Percentiles rank a stretch among this genome's conserved stretches.
phyloP scores from a whole-genome alignment of 768 basidiomycete species.

The Hygrocybe coccinea region DNA sequence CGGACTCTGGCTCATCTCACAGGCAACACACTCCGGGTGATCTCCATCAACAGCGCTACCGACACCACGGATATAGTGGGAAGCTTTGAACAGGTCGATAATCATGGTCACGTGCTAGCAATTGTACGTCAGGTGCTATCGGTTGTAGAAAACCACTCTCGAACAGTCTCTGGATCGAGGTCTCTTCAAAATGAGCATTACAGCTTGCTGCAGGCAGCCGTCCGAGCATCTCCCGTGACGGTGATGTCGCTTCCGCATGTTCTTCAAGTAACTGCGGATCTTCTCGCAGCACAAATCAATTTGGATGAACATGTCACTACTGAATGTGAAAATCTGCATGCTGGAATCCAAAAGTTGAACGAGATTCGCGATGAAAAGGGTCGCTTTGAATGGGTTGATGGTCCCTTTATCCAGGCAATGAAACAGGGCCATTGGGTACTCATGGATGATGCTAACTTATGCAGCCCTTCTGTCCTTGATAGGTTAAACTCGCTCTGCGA shows the following conservation, averaged over 20 bases:
- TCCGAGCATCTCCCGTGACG: conserved; percentile 8
- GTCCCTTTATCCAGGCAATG: conserved; percentile 82
- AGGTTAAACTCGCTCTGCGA: conserved; percentile 96
- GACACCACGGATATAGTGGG: conserved; percentile 94
- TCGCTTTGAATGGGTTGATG: conserved; percentile 93
- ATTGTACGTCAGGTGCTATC: conserved; percentile 39
- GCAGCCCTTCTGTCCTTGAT: conserved; percentile 93
- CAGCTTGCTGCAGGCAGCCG: conserved; percentile 18
- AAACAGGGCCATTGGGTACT: conserved; percentile 85
- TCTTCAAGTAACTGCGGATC: conserved; percentile 21
- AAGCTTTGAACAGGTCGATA: conserved; percentile 88
- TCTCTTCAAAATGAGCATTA: conserved; percentile 16
- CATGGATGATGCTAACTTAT: conserved; percentile 89
- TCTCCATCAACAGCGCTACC: conserved; percentile 78
- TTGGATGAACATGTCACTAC: neutral
- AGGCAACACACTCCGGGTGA: conserved; percentile 65
- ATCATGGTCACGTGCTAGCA: conserved; percentile 34
- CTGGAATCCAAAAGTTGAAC: neutral
- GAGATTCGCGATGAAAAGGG: conserved; percentile 33
- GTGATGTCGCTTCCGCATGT: conserved; percentile 12
- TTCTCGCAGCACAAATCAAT: conserved; percentile 26
- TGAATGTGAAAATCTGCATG: neutral
- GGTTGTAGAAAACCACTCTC: conserved; percentile 36
- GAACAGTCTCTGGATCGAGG: conserved; percentile 32
- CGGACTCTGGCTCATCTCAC: conserved; percentile 63